Evolutionary conservation across 2,329 filamentous ascomycete genomes (phyloP).

Genomic region (Fusarium sp.): DNA sequence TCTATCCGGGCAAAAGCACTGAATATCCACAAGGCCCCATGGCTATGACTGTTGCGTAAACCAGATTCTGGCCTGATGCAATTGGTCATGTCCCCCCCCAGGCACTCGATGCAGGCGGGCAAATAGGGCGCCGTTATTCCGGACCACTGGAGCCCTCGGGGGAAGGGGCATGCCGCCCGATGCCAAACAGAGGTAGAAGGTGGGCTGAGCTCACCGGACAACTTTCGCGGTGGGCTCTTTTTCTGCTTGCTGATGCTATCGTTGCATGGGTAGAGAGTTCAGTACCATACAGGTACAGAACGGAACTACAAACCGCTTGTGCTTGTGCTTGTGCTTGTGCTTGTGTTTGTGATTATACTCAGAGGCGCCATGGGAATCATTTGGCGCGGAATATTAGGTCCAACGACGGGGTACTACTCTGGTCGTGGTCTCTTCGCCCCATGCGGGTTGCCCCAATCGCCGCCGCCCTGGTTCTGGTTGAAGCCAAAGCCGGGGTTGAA

Average conservation of each 20-base stretch:
- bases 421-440: slow-evolving; percentile 83
- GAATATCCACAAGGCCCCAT: slow-evolving; percentile 20
- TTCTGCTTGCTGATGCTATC: slow-evolving; percentile 27
- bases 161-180: slow-evolving; percentile 37
- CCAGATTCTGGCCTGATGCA: slow-evolving; percentile 47
- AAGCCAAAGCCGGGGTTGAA: slow-evolving; percentile 81
- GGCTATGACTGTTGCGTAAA: slow-evolving; percentile 41
- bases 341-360: background rate
- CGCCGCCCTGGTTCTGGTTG: slow-evolving; percentile 59
- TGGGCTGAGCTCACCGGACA: slow-evolving; percentile 44
- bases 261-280: slow-evolving; percentile 18
- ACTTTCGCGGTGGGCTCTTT: slow-evolving; percentile 16
- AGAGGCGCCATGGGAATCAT: background rate
- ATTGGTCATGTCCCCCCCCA: slow-evolving; percentile 36
- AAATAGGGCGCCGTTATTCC: slow-evolving; percentile 43
- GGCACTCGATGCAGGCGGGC: slow-evolving; percentile 40
- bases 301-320: background rate
- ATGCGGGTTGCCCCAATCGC: slow-evolving; percentile 82
- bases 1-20: background rate
- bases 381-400: background rate
- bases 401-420: slow-evolving; percentile 59
- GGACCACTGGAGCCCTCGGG: slow-evolving; percentile 46
- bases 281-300: slow-evolving; percentile 8
- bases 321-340: background rate
- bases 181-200: slow-evolving; percentile 36